Evolutionary conservation across 805 yeast genomes (phyloP).

Genomic region (Yarrowia yakushimensis): DNA sequence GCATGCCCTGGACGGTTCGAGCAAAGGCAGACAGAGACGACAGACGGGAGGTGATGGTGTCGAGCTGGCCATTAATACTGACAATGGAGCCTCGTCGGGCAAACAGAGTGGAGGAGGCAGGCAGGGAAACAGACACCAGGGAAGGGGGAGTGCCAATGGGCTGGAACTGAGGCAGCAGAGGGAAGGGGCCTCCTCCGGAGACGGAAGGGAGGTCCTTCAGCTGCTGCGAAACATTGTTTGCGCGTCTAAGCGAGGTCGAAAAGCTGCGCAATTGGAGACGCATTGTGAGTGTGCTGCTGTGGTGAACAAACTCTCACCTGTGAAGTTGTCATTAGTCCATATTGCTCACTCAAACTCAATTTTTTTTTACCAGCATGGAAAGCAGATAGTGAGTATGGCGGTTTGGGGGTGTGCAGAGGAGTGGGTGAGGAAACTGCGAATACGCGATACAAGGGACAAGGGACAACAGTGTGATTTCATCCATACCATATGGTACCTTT

Average conservation of each 20-base stretch:
- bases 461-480: background rate
- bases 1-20: slow-evolving; percentile 33
- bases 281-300: slow-evolving; percentile 5
- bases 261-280: slow-evolving; percentile 23
- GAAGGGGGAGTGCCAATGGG: slow-evolving; percentile 45
- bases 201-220: slow-evolving; percentile 34
- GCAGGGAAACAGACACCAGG: slow-evolving; percentile 43
- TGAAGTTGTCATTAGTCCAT: background rate
- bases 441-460: background rate
- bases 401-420: background rate
- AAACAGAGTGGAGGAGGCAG: slow-evolving; percentile 43
- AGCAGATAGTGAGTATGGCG: background rate
- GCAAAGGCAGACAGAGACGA: slow-evolving; percentile 33
- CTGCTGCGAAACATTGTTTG: slow-evolving; percentile 28
- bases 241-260: slow-evolving; percentile 19
- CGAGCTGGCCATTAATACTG: slow-evolving; percentile 45
- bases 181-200: slow-evolving; percentile 45
- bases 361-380: background rate
- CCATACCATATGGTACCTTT: background rate
- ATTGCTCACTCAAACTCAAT: slow-evolving; percentile 13
- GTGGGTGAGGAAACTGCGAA: background rate
- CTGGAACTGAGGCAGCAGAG: slow-evolving; percentile 43
- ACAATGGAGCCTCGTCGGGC: slow-evolving; percentile 45
- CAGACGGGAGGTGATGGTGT: slow-evolving; percentile 31
- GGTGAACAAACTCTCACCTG: slow-evolving; percentile 17